Percentiles rank a stretch among this genome's conserved stretches.
These are phyloP conservation scores for Colletotrichum coccodes DNA, from an alignment of 2,329 filamentous ascomycete genomes.

Conservation along the genomic window DNA sequence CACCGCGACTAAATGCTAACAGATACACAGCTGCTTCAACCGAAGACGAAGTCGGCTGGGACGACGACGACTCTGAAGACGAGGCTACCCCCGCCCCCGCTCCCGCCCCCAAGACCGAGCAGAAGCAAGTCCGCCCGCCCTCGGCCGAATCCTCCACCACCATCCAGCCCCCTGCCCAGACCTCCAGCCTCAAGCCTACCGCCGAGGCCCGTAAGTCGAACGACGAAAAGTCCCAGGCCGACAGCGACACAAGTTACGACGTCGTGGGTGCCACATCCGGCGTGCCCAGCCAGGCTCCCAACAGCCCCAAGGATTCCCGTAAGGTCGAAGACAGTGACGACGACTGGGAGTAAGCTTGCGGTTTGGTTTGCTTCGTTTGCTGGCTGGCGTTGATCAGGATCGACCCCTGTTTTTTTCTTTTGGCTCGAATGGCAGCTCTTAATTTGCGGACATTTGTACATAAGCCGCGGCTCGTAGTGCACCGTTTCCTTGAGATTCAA, in stretches of 20 bases:
- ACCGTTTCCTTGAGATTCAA: conserved; percentile 17
- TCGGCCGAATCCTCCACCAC: conserved; percentile 70
- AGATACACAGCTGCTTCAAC: conserved; percentile 67
- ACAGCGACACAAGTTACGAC: conserved; percentile 96
- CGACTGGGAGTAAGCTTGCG: conserved; percentile 74
- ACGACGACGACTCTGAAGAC: conserved; percentile 77
- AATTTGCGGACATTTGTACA: conserved; percentile 80
- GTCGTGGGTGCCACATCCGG: conserved; percentile 84
- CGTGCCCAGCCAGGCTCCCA: conserved; percentile 80
- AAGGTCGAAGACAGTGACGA: conserved; percentile 68
- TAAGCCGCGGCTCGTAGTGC: conserved; percentile 61
- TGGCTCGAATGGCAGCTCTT: conserved; percentile 49
- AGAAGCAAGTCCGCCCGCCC: conserved; percentile 47
- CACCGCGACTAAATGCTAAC: conserved; percentile 27
- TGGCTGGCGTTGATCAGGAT: conserved; percentile 33
- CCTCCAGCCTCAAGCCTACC: conserved; percentile 63
- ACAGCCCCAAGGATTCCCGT: conserved; percentile 67
- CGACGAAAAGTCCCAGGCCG: conserved; percentile 89
- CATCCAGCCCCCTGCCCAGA: conserved; percentile 61
- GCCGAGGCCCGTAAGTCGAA: conserved; percentile 78
- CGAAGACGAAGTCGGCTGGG: conserved; percentile 78
- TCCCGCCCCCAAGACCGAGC: conserved; percentile 39
- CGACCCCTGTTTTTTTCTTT: conserved; percentile 28
- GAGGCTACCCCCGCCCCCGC: conserved; percentile 35
- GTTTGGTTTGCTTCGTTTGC: conserved; percentile 14